Evolutionary conservation across 768 basidiomycete species (phyloP).

Genomic region (Mycena alexandri): DNA sequence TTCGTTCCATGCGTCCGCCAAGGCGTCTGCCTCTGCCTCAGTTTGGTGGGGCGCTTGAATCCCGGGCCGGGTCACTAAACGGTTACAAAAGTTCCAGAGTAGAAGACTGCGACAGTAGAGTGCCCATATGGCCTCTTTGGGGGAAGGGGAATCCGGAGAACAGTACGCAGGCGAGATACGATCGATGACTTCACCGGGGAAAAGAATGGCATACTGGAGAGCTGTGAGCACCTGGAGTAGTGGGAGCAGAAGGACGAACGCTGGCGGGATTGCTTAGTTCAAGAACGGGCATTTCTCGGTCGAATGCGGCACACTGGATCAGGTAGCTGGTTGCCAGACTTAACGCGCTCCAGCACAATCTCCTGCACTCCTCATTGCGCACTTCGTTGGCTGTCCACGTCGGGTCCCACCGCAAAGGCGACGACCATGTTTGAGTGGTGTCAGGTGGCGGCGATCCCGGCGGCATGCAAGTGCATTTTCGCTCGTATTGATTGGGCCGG

Average conservation of each 20-base stretch:
- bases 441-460: conserved; percentile 52
- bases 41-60: conserved; percentile 45
- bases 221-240: not conserved
- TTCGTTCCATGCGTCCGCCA: conserved; percentile 75
- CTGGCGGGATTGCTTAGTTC: conserved; percentile 75
- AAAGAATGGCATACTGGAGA: conserved; percentile 70
- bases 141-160: conserved; percentile 60
- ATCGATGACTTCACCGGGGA: conserved; percentile 80
- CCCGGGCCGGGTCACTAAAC: conserved; percentile 55
- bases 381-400: conserved; percentile 68
- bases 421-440: conserved; percentile 59
- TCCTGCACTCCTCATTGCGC: conserved; percentile 77
- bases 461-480: conserved; percentile 63
- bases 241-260: conserved; percentile 55
- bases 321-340: conserved; percentile 77
- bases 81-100: conserved; percentile 79
- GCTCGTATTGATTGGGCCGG: conserved; percentile 43
- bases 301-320: conserved; percentile 76
- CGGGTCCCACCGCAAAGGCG: conserved; percentile 72
- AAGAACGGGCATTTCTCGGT: conserved; percentile 67
- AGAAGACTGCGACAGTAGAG: conserved; percentile 87
- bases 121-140: conserved; percentile 86
- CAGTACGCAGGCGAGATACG: conserved; percentile 57
- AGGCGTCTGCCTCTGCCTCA: conserved; percentile 70
- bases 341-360: conserved; percentile 83